phyloP scores from a whole-genome alignment of 805 yeast genomes.

The Candida succiphila region DNA sequence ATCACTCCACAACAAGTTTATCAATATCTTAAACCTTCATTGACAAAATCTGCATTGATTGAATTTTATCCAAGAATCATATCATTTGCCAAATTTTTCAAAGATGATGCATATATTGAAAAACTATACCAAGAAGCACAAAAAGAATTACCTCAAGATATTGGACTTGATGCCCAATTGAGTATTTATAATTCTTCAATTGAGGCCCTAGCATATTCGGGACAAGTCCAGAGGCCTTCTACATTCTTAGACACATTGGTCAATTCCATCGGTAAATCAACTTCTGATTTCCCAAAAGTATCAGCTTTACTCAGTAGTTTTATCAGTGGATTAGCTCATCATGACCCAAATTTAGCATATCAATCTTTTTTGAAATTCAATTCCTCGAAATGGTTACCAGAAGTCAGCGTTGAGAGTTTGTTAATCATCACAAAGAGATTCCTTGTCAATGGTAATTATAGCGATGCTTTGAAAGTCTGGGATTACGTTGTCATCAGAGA shows the following conservation, averaged over 20 bases:
- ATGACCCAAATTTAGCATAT: constrained; percentile 16
- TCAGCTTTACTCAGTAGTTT: constrained; percentile 16
- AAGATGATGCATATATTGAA: constrained; percentile 28
- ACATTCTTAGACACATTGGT: constrained; percentile 47
- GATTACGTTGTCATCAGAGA: constrained; percentile 19
- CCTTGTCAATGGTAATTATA: constrained; percentile 12
- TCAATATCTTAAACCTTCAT: constrained; percentile 6
- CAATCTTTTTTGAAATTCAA: constrained; percentile 17
- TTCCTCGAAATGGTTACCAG: constrained; percentile 23
- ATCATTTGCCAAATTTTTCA: constrained; percentile 27
- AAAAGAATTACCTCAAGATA: constrained; percentile 2
- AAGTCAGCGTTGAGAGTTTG: constrained; percentile 17
- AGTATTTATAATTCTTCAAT: constrained; percentile 41
- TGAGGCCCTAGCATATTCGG: constrained; percentile 40
- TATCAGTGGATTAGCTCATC: constrained; percentile 16
- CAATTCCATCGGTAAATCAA: constrained; percentile 10
- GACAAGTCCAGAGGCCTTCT: constrained; percentile 40
- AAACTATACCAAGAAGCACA: constrained; percentile 24
- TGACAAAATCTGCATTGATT: constrained; percentile 4
- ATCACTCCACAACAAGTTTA: constrained; percentile 10
- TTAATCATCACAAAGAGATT: constrained; percentile 14
- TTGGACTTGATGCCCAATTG: constrained; percentile 25
- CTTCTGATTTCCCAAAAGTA: constrained; percentile 5
- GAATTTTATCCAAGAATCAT: constrained; percentile 28
- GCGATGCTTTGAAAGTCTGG: constrained; percentile 19